Conservation (phyloP, 306 rosid species). For the Hippophae tibetana region DNA sequence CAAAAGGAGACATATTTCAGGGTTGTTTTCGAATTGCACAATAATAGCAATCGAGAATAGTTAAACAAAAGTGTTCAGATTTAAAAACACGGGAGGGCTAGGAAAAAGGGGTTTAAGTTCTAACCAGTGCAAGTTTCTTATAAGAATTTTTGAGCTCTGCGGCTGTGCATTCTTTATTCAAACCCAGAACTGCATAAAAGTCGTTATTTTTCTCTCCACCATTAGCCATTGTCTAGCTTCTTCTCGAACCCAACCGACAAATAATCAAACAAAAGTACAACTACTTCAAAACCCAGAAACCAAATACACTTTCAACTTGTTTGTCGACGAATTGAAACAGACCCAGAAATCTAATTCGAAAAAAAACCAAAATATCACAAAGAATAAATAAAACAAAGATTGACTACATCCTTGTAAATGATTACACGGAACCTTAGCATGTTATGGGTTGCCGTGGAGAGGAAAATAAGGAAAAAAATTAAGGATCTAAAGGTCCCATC, state of each 20-base stretch:
- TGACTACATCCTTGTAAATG: conserved; percentile 25
- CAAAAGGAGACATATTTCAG: not conserved
- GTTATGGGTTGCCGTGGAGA: conserved; percentile 11
- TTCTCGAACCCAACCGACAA: not conserved
- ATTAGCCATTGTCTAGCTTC: conserved; percentile 42
- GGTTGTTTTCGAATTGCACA: conserved; percentile 4
- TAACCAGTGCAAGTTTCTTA: conserved; percentile 87
- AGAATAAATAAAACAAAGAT: not conserved
- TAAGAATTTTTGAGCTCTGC: conserved; percentile 67
- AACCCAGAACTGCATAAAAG: conserved; percentile 60
- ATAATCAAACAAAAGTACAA: conserved; percentile 6
- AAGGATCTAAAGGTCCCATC: not conserved
- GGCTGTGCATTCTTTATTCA: conserved; percentile 78
- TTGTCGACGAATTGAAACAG: conserved; percentile 46
- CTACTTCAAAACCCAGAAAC: conserved; percentile 21
- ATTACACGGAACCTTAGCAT: conserved; percentile 27
- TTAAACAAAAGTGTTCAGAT: not conserved
- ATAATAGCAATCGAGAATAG: conserved; percentile 3
- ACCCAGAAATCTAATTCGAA: not conserved
- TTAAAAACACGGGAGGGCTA: not conserved
- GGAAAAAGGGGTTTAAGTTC: conserved; percentile 10
- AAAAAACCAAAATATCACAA: too few species aligned
- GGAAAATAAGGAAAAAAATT: too few species aligned
- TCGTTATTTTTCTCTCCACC: conserved; percentile 46
- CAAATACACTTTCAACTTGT: not conserved